These are phyloP conservation scores for Diplosphaera chodatii DNA, from an alignment of 139 green algal genomes.

Conservation along the genomic window DNA sequence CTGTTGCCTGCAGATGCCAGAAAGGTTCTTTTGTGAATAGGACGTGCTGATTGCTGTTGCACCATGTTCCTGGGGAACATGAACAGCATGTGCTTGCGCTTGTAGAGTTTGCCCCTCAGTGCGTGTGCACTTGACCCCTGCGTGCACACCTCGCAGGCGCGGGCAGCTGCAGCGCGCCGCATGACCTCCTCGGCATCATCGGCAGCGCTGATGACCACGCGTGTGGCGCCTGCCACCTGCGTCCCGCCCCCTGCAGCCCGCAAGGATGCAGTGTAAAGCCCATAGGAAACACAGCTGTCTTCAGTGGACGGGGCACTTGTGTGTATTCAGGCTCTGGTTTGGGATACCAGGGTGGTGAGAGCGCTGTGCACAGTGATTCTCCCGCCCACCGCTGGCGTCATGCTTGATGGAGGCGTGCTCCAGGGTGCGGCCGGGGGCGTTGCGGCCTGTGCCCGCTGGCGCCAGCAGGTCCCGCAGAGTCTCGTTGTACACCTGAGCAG, in stretches of 20 bases:
- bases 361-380: too few species aligned
- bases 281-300: too few species aligned
- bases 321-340: too few species aligned
- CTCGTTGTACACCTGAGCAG: constrained; percentile 79
- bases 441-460: constrained; percentile 8
- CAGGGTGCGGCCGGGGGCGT: not conserved
- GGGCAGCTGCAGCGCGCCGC: constrained; percentile 45
- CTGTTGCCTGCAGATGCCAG: constrained; percentile 57
- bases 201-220: constrained; percentile 45
- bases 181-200: constrained; percentile 58
- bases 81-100: too few species aligned
- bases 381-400: constrained; percentile 29
- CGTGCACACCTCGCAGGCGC: constrained; percentile 53
- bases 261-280: too few species aligned
- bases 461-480: constrained; percentile 79
- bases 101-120: too few species aligned
- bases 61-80: too few species aligned
- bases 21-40: too few species aligned
- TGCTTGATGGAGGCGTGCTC: constrained; percentile 72
- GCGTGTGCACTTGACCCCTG: too few species aligned
- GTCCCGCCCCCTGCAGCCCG: constrained; percentile 60
- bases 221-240: constrained; percentile 41
- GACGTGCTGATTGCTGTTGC: too few species aligned
- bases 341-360: too few species aligned
- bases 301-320: too few species aligned